Evolutionary conservation across 2,329 filamentous ascomycete genomes (phyloP), one percentile per base, ranked within the genome.

Genomic region (Monosporascus ibericus): DNA sequence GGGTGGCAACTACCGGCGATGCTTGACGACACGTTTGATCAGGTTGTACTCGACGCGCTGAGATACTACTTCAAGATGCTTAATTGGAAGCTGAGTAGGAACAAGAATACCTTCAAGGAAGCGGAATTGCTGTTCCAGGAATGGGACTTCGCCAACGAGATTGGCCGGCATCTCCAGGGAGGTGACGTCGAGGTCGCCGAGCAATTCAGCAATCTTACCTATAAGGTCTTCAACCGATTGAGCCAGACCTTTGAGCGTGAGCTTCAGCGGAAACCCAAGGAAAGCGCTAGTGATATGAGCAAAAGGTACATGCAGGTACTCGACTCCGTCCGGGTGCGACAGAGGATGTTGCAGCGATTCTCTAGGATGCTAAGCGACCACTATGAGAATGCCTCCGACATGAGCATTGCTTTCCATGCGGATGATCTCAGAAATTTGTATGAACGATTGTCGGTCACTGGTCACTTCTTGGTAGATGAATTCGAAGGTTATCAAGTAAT

Each of bases 101-200:
- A 97, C 75, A 97, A 96, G 70, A 99, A 97, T 72, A 96, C 92
- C 0, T 99, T 99, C 80, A 97, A 97, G 67, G 94, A 99, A 70
- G 94, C 94, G 6, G 94, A 99, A 75, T 87, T 99, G 58, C 75
- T 99, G 47, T 95, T 96, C 67, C 91, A 96, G 64, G 94, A 99
- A 71, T 99, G 94, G 94, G 90, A 91, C 52, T 97, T 97, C 65
- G 95, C 89, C 50, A 97, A 97, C 64, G 86, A 92, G 62, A 90
- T 99, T 52, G 94, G 92, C 25, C 84, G 89, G 48, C 88, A 94
- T 67, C 80, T 99, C n/a, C 86, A 95, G 61, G 88, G 90, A 30
- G 95, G 94, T 56, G 91, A 97, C 68, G 88, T 97, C 40, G 92
- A 97, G 72, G 94, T 97, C 42, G 94, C 94, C 1, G 94, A 97